phyloP scores from a whole-genome alignment of 2,329 filamentous ascomycete genomes.

The Colletotrichum godetiae region DNA sequence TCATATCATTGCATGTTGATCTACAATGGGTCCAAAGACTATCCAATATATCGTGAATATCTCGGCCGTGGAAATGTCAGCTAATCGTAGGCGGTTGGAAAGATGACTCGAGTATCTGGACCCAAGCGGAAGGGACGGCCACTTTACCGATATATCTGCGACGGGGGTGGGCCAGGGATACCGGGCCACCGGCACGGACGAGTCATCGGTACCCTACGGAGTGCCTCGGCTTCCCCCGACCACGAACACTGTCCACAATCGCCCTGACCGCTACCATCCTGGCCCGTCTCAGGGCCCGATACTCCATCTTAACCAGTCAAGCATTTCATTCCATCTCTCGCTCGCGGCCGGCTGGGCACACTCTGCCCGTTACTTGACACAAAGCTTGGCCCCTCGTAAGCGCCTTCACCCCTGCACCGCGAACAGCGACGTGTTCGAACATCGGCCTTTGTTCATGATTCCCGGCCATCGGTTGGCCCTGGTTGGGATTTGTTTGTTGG shows the following conservation, averaged over 20 bases:
- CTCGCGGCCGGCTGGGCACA: neutral
- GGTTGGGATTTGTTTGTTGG: neutral
- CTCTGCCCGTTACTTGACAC: constrained; percentile 11
- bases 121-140: neutral
- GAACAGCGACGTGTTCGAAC: neutral
- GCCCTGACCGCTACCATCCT: neutral
- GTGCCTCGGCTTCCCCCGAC: constrained; percentile 5
- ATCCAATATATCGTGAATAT: no score
- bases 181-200: constrained; percentile 20
- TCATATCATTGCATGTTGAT: no score
- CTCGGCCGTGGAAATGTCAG: neutral
- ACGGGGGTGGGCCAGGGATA: constrained; percentile 10
- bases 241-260: neutral
- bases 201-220: neutral
- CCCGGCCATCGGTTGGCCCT: neutral
- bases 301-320: neutral
- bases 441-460: neutral
- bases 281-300: no score
- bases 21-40: neutral
- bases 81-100: neutral
- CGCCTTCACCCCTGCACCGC: constrained; percentile 9
- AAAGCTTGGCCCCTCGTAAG: constrained; percentile 21
- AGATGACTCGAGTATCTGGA: neutral
- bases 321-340: neutral
- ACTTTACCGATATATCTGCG: constrained; percentile 19